Evolutionary conservation across 2,329 filamentous ascomycete genomes (phyloP), one percentile per base, ranked within the genome.

Genomic region (Phialocephala subalpina): DNA sequence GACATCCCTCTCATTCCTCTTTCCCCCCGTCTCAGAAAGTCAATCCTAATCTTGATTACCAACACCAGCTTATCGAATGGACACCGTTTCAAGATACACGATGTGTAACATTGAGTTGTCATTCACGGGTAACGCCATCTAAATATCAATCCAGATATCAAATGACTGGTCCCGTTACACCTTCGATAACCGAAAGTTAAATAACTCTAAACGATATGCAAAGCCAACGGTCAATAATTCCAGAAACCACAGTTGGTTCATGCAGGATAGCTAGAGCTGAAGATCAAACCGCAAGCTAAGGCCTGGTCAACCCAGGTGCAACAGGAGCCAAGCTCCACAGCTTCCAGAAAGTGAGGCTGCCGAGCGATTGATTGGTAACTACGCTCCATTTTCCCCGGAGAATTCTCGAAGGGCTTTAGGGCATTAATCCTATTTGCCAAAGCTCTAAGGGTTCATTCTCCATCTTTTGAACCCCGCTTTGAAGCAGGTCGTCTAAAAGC

Each of bases 371-470:
- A 35, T 52, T 62, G 52, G 52, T 2, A 27, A 9, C 35, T 29
- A 25, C 42, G n/a, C 11, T 25, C 6, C 9, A 29, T 35, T 35
- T 58, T 14, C 12, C 16, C 29, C 29, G 58, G n/a, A n/a, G 14
- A 42, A 49, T 20, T 45, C 38, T 35, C 2, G n/a, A 7, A 35
- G 38, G 29, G 20, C 8, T 12, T 49, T 38, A 12, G n/a, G 5
- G 56, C 11, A 25, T 14, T 14, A 5, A 29, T 59, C 56, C 62
- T 40, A 64, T 64, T 59, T 52, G 62, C 40, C 56, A 29, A 59
- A 59, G 36, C n/a, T 55, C 11, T 33, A 20, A 35, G 27, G 55
- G 33, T 42, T 49, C 25, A 29, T 14, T 18, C 40, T 29, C 40
- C 35, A 25, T 58, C 25, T 56, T 36, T 16, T 16, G 29, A 38